Conservation (phyloP, 345 rosid species). For the Camelina neglecta region DNA sequence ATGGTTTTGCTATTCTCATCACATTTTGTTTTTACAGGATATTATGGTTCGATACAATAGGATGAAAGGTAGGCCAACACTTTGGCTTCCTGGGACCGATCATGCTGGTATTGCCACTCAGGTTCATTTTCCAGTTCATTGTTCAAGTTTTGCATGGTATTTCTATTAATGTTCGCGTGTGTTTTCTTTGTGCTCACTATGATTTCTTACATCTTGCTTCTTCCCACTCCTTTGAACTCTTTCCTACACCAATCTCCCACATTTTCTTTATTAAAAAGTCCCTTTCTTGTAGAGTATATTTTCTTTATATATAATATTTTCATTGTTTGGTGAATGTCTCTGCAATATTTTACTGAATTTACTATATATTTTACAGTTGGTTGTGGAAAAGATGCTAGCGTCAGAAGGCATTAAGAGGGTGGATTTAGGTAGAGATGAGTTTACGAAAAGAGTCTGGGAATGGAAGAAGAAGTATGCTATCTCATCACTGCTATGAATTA, state of each 20-base stretch:
- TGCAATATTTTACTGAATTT: conserved; percentile 37
- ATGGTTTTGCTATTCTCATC: conserved; percentile 20
- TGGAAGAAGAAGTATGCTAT: conserved; percentile 92
- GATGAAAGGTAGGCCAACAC: conserved; percentile 95
- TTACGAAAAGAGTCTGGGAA: conserved; percentile 91
- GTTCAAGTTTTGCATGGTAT: conserved; percentile 26
- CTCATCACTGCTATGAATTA: conserved; percentile 20
- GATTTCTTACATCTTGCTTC: conserved; percentile 7
- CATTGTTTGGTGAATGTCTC: conserved; percentile 17
- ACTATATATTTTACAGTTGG: conserved; percentile 61
- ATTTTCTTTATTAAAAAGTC: not conserved
- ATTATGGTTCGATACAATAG: conserved; percentile 90
- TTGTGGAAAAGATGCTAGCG: conserved; percentile 94
- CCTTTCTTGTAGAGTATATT: conserved; percentile 7
- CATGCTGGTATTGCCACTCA: conserved; percentile 99
- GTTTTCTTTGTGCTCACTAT: not conserved
- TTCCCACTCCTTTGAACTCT: conserved; percentile 20
- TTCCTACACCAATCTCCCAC: conserved; percentile 8
- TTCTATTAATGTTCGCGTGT: not conserved
- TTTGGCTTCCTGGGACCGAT: conserved; percentile 98
- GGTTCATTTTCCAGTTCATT: conserved; percentile 53
- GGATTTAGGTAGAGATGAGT: conserved; percentile 85
- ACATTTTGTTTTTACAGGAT: conserved; percentile 36
- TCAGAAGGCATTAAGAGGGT: conserved; percentile 88
- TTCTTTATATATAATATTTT: not conserved